Percentiles rank a stretch among this genome's conserved stretches.
phyloP scores from a whole-genome alignment of 202 grass and related monocot genomes.

The Eragrostis tef region DNA sequence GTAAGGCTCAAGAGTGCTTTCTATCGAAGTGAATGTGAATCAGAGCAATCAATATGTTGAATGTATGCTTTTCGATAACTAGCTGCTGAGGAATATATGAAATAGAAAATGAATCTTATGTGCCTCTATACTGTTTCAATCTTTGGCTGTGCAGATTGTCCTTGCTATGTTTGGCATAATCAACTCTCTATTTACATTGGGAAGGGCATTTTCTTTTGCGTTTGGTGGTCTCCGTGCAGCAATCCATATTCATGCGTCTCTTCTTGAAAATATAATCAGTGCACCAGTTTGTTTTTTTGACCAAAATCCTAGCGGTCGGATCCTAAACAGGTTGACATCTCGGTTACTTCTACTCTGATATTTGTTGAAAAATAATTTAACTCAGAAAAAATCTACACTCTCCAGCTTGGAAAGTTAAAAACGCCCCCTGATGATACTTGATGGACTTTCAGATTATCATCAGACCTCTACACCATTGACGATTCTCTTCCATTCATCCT shows the following conservation, averaged over 20 bases:
- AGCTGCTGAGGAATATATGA: constrained; percentile 9
- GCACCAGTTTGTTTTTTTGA: constrained; percentile 91
- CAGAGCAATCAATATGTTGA: constrained; percentile 25
- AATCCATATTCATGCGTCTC: constrained; percentile 73
- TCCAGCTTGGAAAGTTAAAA: constrained; percentile 13
- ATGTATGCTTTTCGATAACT: constrained; percentile 18
- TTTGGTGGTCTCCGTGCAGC: constrained; percentile 85
- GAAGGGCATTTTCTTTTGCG: constrained; percentile 90
- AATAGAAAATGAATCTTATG: constrained; percentile 18
- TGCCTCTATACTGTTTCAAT: constrained; percentile 36
- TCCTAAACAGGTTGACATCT: constrained; percentile 79
- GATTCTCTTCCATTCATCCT: constrained; percentile 99
- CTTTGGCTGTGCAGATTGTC: constrained; percentile 62
- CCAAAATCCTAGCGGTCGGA: constrained; percentile 81
- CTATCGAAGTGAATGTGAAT: constrained; percentile 30
- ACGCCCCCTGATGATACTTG: constrained; percentile 18
- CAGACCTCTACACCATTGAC: constrained; percentile 86
- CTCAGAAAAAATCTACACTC: neutral
- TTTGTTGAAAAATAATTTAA: neutral
- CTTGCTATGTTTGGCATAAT: constrained; percentile 81
- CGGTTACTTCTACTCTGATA: constrained; percentile 21
- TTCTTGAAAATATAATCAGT: constrained; percentile 75
- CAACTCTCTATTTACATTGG: constrained; percentile 88
- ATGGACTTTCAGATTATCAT: constrained; percentile 75
- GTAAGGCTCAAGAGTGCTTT: constrained; percentile 61